Percentiles rank a stretch among this genome's conserved stretches.
phyloP scores from a whole-genome alignment of 129 eudicot genomes.

The Gnaphalium uliginosum region DNA sequence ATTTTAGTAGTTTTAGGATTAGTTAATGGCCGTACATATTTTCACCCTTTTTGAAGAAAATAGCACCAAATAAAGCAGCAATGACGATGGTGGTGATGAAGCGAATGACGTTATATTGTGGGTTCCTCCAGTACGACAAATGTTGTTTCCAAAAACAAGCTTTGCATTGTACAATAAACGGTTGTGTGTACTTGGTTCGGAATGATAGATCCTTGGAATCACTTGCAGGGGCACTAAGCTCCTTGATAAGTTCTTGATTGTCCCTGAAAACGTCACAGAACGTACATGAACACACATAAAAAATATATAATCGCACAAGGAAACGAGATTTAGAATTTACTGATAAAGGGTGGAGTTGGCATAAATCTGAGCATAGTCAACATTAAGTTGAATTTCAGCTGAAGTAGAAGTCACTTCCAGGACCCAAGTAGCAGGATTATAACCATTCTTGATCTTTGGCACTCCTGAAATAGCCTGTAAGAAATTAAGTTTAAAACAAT shows the following conservation, averaged over 20 bases:
- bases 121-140: conserved; percentile 56
- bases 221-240: conserved; percentile 23
- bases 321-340: neutral
- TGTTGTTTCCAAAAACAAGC: conserved; percentile 60
- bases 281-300: neutral
- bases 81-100: conserved; percentile 40
- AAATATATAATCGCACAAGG: neutral
- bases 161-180: conserved; percentile 36
- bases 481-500: neutral
- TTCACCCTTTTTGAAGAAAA: conserved; percentile 41
- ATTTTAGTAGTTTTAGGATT: neutral
- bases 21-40: conserved; percentile 32
- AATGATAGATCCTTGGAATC: conserved; percentile 19
- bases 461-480: conserved; percentile 27
- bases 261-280: conserved; percentile 16
- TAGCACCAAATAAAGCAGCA: conserved; percentile 42
- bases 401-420: conserved; percentile 28
- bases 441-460: conserved; percentile 26
- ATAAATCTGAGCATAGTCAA: conserved; percentile 25
- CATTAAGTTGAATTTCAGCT: conserved; percentile 21
- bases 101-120: conserved; percentile 43
- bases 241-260: conserved; percentile 17
- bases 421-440: conserved; percentile 38
- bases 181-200: conserved; percentile 16
- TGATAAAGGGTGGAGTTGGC: conserved; percentile 18